Base-by-base conservation (phyloP, 2,329 filamentous ascomycete genomes). In the Fusarium subglutinans region DNA sequence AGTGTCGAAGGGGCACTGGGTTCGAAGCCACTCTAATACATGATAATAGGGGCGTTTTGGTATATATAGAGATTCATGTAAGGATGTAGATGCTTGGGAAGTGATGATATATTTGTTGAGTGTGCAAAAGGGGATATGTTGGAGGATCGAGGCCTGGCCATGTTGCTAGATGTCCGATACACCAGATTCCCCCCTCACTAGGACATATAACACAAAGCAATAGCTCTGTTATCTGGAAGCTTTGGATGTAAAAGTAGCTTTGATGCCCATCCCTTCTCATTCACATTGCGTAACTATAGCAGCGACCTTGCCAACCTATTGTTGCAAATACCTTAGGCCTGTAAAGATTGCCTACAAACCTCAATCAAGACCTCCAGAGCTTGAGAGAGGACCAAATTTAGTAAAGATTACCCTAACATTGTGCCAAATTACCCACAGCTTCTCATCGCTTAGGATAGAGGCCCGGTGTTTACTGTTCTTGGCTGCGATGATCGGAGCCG, bases 171-270 rank as follows among this genome's bases (percentile, higher is more conserved):
- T 7, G 3, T 22, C 35, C 14, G 12, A 26, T 14, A 6, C 12
- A 14, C 2, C 8, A 17, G 3, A 12, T 40, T 1, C 0, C 10
- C 13, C 2, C 12, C 6, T 56, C 6, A 17, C 9, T 1, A 3
- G 5, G 11, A 24, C 6, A 17, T 3, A 20, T 6, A 12, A 6
- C 9, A 24, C n/a, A 15, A 0, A 24, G 3, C 2, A 15, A 4
- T 35, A 20, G 4, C 10, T 5, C 6, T n/a, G 13, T 30, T 5
- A 6, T 14, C 1, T 3, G 8, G 7, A 8, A 1, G 13, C 1
- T 5, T 17, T 18, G 0, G 30, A 11, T 43, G 2, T 24, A 24
- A 14, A 24, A n/a, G 5, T 33, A 37, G 14, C 1, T 26, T 26
- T 6, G 26, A 12, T 63, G 15, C 22, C 22, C 33, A n/a, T 12